phyloP scores from a whole-genome alignment of 2,329 filamentous ascomycete species.

The Metarhizium humberi region DNA sequence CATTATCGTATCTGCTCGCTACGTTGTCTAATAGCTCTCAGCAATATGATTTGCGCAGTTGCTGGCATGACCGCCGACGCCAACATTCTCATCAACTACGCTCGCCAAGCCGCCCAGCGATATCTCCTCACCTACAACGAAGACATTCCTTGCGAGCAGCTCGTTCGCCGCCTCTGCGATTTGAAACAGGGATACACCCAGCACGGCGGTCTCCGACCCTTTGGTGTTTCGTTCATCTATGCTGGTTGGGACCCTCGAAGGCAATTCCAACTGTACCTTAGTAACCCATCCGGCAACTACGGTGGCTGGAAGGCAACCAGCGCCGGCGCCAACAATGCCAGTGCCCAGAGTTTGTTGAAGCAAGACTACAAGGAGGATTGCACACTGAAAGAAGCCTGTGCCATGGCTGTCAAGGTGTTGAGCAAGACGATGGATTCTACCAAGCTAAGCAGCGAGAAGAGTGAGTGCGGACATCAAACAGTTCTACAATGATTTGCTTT shows the following conservation, averaged over 20 bases:
- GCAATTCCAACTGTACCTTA: conserved; percentile 98
- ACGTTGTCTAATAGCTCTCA: conserved; percentile 24
- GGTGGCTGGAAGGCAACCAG: conserved; percentile 99
- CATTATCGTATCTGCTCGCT: background rate
- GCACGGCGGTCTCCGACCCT: conserved; percentile 94
- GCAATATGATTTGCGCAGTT: conserved; percentile 99
- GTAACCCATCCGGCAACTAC: conserved; percentile 97
- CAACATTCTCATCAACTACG: conserved; percentile 99
- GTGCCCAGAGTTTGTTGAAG: conserved; percentile 92
- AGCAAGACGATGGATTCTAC: conserved; percentile 99
- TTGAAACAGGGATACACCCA: conserved; percentile 99
- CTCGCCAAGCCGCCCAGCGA: conserved; percentile 88
- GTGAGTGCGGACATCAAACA: conserved; percentile 47
- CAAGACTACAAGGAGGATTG: conserved; percentile 99
- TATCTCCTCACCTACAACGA: conserved; percentile 99
- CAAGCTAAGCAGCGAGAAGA: conserved; percentile 98
- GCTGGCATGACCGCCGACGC: conserved; percentile 98
- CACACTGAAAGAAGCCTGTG: conserved; percentile 90
- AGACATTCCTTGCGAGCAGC: conserved; percentile 98
- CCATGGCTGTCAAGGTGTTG: conserved; percentile 93
- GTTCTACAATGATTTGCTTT: background rate
- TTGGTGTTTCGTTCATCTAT: conserved; percentile 99
- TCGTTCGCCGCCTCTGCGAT: conserved; percentile 92
- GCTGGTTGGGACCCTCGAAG: conserved; percentile 93
- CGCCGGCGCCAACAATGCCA: conserved; percentile 95